A percentile compares a stretch with the other conserved stretches of the same genome.
phyloP scores from a whole-genome alignment of 176 grass and related monocot genomes.

The Paspalum notatum region DNA sequence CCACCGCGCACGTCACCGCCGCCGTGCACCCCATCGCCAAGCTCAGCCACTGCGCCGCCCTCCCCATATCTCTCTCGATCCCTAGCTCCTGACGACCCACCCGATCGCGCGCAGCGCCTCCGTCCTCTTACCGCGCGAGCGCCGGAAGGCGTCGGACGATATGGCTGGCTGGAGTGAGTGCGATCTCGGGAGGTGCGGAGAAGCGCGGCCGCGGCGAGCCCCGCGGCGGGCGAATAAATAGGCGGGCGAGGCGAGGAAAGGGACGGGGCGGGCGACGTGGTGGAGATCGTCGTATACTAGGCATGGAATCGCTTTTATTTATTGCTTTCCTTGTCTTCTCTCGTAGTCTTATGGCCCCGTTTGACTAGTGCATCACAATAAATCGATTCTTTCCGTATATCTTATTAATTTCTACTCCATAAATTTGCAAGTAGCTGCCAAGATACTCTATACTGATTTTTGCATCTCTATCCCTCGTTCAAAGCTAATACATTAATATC shows the following conservation, averaged over 20 bases:
- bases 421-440: not conserved
- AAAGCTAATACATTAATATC: not conserved
- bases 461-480: not conserved
- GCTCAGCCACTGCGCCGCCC: conserved; percentile 45
- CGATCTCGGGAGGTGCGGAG: not conserved
- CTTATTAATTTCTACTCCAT: not conserved
- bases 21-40: conserved; percentile 48
- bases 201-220: conserved; percentile 20
- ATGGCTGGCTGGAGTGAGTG: not conserved
- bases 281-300: not conserved
- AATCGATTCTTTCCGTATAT: not conserved
- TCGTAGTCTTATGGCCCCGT: not conserved
- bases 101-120: not conserved
- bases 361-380: not conserved
- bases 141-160: not conserved
- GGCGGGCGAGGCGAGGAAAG: conserved; percentile 10
- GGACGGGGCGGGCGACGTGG: not conserved
- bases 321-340: not conserved
- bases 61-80: conserved; percentile 20
- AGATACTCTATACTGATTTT: not conserved
- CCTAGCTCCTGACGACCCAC: not conserved
- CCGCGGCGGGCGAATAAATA: conserved; percentile 25
- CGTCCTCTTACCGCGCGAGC: too few relatives aligned
- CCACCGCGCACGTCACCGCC: conserved; percentile 53
- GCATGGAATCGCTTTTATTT: not conserved